Percentiles rank a stretch among this genome's conserved stretches.
These are phyloP conservation scores for Arabis alpina DNA, from an alignment of 345 rosid species.

Conservation along the genomic window DNA sequence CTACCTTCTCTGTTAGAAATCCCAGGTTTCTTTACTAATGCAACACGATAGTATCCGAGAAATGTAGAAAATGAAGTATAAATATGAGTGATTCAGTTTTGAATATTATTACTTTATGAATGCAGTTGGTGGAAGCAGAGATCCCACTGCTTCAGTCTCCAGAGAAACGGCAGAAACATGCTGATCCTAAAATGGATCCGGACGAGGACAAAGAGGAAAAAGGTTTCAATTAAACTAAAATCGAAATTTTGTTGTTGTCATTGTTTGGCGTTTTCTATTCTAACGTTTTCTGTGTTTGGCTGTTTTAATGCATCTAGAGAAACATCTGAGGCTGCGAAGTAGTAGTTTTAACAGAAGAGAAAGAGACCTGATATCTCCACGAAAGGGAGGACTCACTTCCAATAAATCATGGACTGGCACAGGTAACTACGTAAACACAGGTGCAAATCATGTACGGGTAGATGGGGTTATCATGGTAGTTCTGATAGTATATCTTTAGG, in stretches of 20 bases:
- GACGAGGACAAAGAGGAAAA: slow-evolving; percentile 65
- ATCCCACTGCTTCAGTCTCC: slow-evolving; percentile 83
- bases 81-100: slow-evolving; percentile 7
- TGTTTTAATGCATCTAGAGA: slow-evolving; percentile 55
- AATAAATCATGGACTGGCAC: slow-evolving; percentile 71
- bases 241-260: slow-evolving; percentile 11
- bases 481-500: no score
- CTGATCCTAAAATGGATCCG: slow-evolving; percentile 99
- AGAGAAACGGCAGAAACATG: slow-evolving; percentile 90
- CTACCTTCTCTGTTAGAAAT: slow-evolving; percentile 12
- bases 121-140: slow-evolving; percentile 94
- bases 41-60: not conserved
- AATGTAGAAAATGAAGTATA: not conserved
- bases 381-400: slow-evolving; percentile 60
- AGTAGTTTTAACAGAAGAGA: slow-evolving; percentile 69
- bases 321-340: slow-evolving; percentile 59
- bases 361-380: slow-evolving; percentile 82
- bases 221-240: slow-evolving; percentile 49
- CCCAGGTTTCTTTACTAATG: slow-evolving; percentile 9
- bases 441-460: slow-evolving; percentile 58
- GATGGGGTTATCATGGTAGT: no score
- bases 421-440: slow-evolving; percentile 54
- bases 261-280: slow-evolving; percentile 22
- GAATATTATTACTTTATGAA: slow-evolving; percentile 22
- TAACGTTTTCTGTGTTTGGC: slow-evolving; percentile 31